Evolutionary conservation across 164 flowering plant genomes (phyloP).

Genomic region (Aristolochia californica): DNA sequence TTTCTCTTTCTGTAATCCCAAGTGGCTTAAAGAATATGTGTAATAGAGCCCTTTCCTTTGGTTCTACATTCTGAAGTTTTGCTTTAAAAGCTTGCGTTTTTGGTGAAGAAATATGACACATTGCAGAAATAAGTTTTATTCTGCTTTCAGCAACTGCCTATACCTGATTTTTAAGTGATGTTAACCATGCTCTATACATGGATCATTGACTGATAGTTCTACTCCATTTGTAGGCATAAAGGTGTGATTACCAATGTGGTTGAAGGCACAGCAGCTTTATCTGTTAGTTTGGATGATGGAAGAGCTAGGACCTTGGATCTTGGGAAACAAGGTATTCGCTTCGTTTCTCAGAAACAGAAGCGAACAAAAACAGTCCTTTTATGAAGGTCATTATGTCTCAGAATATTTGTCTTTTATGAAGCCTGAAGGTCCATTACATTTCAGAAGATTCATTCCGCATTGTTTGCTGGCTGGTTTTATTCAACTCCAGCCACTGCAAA

Average conservation of each 20-base stretch:
- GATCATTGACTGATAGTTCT: background rate
- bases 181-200: background rate
- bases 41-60: no score
- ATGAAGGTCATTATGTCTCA: background rate
- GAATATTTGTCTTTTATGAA: no score
- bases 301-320: conserved; percentile 51
- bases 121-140: no score
- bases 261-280: conserved; percentile 49
- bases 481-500: background rate
- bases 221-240: conserved; percentile 45
- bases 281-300: conserved; percentile 75
- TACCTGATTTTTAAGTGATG: no score
- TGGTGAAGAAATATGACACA: background rate
- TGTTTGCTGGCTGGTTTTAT: background rate
- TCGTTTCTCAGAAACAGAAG: conserved; percentile 73
- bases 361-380: conserved; percentile 18
- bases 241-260: conserved; percentile 55
- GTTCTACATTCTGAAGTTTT: background rate
- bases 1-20: no score
- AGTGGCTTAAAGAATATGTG: no score
- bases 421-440: background rate
- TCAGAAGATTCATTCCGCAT: background rate
- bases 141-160: no score
- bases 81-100: background rate
- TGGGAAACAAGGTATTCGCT: conserved; percentile 79